phyloP scores from a whole-genome alignment of 2,329 filamentous ascomycete species.

The Aspergillus fructus region DNA sequence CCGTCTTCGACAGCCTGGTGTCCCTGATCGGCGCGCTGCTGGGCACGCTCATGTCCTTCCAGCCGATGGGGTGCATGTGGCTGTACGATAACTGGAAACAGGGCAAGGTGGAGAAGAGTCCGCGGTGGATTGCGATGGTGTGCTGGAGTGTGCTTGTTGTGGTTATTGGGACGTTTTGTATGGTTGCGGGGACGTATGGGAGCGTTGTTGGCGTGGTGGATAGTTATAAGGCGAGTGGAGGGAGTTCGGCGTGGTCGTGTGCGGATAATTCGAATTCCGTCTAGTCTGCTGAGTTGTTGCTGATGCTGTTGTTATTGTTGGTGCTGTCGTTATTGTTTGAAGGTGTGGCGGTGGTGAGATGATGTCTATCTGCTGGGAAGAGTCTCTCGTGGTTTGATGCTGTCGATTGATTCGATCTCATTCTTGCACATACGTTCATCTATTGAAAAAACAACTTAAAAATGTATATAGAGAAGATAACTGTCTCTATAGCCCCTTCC shows the following conservation, averaged over 20 bases:
- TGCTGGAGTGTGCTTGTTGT: conserved; percentile 2
- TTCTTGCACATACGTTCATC: too few species aligned
- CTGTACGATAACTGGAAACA: conserved; percentile 18
- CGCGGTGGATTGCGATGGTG: conserved; percentile 2
- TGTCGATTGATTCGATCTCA: too few species aligned
- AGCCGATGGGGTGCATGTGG: conserved; percentile 22
- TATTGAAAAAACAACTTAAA: too few species aligned
- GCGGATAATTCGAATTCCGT: conserved; percentile 41
- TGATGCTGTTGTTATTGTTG: too few species aligned
- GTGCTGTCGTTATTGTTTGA: too few species aligned
- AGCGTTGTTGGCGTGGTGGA: conserved; percentile 43
- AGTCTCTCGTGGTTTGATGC: too few species aligned
- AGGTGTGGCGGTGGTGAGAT: too few species aligned
- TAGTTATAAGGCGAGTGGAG: conserved; percentile 35
- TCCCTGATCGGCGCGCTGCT: conserved; percentile 28
- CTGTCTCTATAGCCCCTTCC: too few species aligned
- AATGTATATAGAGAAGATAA: neutral
- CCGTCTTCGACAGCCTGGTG: conserved; percentile 25
- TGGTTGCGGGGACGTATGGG: conserved; percentile 48
- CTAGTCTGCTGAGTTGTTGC: neutral
- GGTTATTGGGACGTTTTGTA: conserved; percentile 42
- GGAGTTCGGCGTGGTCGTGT: conserved; percentile 44
- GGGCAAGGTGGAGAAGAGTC: neutral
- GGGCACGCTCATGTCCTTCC: conserved; percentile 19
- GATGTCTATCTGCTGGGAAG: too few species aligned